Percentiles rank a stretch among this genome's conserved stretches.
phyloP scores from a whole-genome alignment of 2,329 filamentous ascomycete species.

The Phialemoniopsis sp. region DNA sequence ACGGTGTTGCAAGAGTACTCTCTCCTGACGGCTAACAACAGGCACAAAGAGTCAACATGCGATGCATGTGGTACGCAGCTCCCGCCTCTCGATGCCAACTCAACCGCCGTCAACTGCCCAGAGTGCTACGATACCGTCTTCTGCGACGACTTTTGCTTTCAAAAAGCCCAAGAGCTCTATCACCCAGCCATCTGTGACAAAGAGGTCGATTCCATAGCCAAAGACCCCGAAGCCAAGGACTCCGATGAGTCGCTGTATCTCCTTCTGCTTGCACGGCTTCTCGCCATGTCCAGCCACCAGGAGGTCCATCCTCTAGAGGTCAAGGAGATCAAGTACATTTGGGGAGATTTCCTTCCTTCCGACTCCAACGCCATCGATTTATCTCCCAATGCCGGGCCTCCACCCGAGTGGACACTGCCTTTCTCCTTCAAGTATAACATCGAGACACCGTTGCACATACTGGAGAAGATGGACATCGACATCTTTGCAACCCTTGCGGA shows the following conservation, averaged over 20 bases:
- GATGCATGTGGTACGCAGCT: slow-evolving; percentile 81
- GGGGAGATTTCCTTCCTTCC: slow-evolving; percentile 61
- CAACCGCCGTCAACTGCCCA: slow-evolving; percentile 47
- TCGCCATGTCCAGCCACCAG: slow-evolving; percentile 61
- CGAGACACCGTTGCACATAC: slow-evolving; percentile 67
- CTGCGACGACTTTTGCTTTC: slow-evolving; percentile 56
- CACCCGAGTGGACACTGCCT: slow-evolving; percentile 63
- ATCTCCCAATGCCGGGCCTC: slow-evolving; percentile 49
- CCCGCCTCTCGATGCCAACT: slow-evolving; percentile 48
- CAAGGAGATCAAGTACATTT: slow-evolving; percentile 62
- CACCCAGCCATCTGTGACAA: slow-evolving; percentile 64
- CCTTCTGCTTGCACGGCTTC: slow-evolving; percentile 55
- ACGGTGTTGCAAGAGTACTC: slow-evolving; percentile 78
- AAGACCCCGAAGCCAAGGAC: slow-evolving; percentile 56
- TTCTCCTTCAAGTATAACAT: slow-evolving; percentile 78
- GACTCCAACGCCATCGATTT: slow-evolving; percentile 48
- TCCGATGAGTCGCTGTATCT: slow-evolving; percentile 60
- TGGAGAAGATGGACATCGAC: slow-evolving; percentile 82
- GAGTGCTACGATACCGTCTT: slow-evolving; percentile 65
- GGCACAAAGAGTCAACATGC: slow-evolving; percentile 80
- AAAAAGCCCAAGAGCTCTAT: slow-evolving; percentile 54
- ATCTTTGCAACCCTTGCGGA: slow-evolving; percentile 56
- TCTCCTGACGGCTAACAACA: slow-evolving; percentile 83
- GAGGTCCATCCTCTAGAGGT: slow-evolving; percentile 60
- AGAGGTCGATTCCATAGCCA: slow-evolving; percentile 61